Evolutionary conservation across 768 basidiomycete species (phyloP), one percentile per base, ranked within the genome.

Genomic region (Psilocybe cyanescens): DNA sequence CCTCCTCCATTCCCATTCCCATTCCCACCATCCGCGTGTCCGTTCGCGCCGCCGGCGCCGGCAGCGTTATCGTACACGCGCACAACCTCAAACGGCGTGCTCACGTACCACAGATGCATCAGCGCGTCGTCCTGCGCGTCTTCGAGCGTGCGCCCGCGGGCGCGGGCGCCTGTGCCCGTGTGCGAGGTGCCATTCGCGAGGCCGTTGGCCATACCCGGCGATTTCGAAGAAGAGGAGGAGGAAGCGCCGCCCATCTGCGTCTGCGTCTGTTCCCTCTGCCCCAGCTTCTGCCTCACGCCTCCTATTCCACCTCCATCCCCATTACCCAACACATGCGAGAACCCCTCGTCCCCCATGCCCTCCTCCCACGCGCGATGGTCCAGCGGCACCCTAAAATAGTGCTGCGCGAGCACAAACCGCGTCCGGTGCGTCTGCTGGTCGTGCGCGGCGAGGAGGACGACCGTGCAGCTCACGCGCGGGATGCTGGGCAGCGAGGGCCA

Each of bases 371-470:
- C 73, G 19, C 56, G 61, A 35, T 74, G 72, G 17, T 75, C 71
- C 44, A 91, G 78, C 5, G 89, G 89, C 1, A 91, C 89, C 11
- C 83, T 77, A 70, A 91, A 91, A 70, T 91, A 91, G 70, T 91
- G 89, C 66, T 91, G 89, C 2, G 87, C 87, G 9, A 91, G 80
- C 24, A 89, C 85, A 63, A 86, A 90, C 33, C 82, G 76, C 46
- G 83, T 87, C 2, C 79, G 78, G 60, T 87, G 86, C 14, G 85
- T 86, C 7, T 78, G 73, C n/a, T 78, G 81, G 64, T 90, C 84
- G 60, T 89, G 87, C 9, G 81, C 78, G 0, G 87, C 85, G 3
- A 90, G 81, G 1, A 91, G 79, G 19, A 90, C 82, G 19, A 91
- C 89, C 0, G 89, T 89, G 66, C 88, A 90, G 72, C 88, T 90